These are phyloP conservation scores for Annulohypoxylon nitens DNA, from an alignment of 495 filamentous ascomycete genomes.

Conservation along the genomic window DNA sequence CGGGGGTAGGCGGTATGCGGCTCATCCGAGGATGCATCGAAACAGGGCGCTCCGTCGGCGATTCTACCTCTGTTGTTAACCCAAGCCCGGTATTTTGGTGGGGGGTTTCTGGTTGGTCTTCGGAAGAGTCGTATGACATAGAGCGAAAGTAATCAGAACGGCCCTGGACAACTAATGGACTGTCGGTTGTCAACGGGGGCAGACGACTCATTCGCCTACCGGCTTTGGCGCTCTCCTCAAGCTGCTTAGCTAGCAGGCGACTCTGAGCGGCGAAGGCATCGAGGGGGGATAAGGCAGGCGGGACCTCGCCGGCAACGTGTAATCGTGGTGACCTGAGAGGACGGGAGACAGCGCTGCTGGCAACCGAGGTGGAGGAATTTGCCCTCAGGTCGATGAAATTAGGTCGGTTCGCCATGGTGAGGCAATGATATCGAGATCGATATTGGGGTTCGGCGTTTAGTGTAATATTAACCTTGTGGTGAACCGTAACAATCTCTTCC, in stretches of 20 bases:
- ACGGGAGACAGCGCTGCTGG: slow-evolving; percentile 53
- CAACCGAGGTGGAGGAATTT: slow-evolving; percentile 70
- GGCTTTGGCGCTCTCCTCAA: slow-evolving; percentile 79
- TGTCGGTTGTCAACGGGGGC: slow-evolving; percentile 83
- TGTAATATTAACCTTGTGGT: neutral
- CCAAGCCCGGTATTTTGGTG: slow-evolving; percentile 57
- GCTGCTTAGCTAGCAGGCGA: slow-evolving; percentile 84
- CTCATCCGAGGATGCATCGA: slow-evolving; percentile 83
- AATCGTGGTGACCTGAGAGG: slow-evolving; percentile 76
- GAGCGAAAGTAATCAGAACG: slow-evolving; percentile 82
- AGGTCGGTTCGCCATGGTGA: slow-evolving; percentile 68
- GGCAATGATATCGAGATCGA: slow-evolving; percentile 7
- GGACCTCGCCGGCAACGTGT: slow-evolving; percentile 86
- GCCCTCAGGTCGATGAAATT: slow-evolving; percentile 73
- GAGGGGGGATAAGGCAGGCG: slow-evolving; percentile 91
- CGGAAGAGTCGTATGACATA: slow-evolving; percentile 60
- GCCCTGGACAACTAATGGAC: slow-evolving; percentile 72
- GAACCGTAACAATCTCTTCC: slow-evolving; percentile 9
- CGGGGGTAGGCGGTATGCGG: slow-evolving; percentile 67
- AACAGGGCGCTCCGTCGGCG: slow-evolving; percentile 68
- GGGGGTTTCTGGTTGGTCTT: slow-evolving; percentile 55
- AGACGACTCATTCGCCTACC: slow-evolving; percentile 84
- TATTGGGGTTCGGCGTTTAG: neutral
- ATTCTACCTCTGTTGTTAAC: slow-evolving; percentile 69
- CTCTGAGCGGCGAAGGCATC: slow-evolving; percentile 95